Base-by-base conservation (phyloP, 108 stramenopile genomes). In the Cyclotella baltica region DNA sequence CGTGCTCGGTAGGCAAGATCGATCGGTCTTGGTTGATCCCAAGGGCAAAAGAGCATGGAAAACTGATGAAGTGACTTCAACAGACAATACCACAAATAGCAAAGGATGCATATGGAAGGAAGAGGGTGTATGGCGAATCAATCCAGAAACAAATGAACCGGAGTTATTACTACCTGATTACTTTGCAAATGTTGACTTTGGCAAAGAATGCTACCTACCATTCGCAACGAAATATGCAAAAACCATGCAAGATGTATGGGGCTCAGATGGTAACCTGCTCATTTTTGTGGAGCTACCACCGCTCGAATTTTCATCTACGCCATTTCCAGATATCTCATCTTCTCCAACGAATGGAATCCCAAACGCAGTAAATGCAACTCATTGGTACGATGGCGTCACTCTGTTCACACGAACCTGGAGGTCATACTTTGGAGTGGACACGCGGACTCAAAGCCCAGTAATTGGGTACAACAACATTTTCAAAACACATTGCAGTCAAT, bases 331-430 rank as follows among this genome's bases (percentile, higher is more conserved):
- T 51, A 76, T 76, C 10, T 35, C 67, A 0, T 68, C 76, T 20
- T 61, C 66, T 22, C 22, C 59, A 25, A 50, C 30, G 29, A n/a
- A 52, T 18, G 68, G 30, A 38, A 57, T 76, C 25, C 20, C 67
- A 2, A n/a, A 61, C 46, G 67, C 67, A 46, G 47, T 76, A 29
- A 76, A 76, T 47, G 84, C 80, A 13, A 81, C 80, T 20, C 84
- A 85, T 63, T 85, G 80, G 72, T 85, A 85, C 40, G 84, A 85
- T 50, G 84, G 84, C 11, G 66, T 76, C 31, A 85, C 84, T 15
- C 63, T 85, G n/a, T 80, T 85, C 63, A 78, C 80, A 0, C 62
- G 75, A 29, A 28, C 66, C 30, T 85, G 78, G 70, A 66, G 35
- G 38, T 64, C 70, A 19, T 72, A 79, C 37, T 72, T 85, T 23